A percentile compares a stretch with the other conserved stretches of the same genome.
phyloP scores from a whole-genome alignment of 306 rosid genomes.

The Casuarina cunninghamiana region DNA sequence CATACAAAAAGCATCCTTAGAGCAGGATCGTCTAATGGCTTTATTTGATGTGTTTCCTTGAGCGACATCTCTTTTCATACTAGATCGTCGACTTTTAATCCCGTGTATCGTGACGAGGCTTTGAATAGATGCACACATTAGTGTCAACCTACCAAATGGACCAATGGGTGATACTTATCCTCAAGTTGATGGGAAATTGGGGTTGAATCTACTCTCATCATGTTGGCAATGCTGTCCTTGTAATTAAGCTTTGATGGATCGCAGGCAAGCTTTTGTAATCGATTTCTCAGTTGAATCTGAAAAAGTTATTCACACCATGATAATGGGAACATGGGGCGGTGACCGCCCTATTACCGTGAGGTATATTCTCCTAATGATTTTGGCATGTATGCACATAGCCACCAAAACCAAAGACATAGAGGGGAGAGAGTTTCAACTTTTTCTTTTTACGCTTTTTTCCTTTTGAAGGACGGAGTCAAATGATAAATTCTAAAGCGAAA shows the following conservation, averaged over 20 bases:
- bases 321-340: background rate
- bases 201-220: background rate
- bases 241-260: background rate
- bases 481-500: background rate
- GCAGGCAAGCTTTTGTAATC: background rate
- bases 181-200: slow-evolving; percentile 1
- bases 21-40: background rate
- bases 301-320: background rate
- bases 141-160: background rate
- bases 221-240: background rate
- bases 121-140: background rate
- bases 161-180: background rate
- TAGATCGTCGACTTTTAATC: background rate
- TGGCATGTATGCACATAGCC: background rate
- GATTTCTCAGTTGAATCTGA: background rate
- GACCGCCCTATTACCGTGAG: background rate
- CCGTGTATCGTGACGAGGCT: background rate
- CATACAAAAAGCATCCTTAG: background rate
- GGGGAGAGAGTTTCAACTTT: background rate
- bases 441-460: background rate
- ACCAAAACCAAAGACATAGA: background rate
- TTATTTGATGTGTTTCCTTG: background rate
- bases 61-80: background rate
- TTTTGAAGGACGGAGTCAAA: background rate
- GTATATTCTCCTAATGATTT: background rate